A percentile compares a stretch with the other conserved stretches of the same genome.
Conservation (phyloP, 768 basidiomycete genomes). For the Pulveroboletus ravenelii region DNA sequence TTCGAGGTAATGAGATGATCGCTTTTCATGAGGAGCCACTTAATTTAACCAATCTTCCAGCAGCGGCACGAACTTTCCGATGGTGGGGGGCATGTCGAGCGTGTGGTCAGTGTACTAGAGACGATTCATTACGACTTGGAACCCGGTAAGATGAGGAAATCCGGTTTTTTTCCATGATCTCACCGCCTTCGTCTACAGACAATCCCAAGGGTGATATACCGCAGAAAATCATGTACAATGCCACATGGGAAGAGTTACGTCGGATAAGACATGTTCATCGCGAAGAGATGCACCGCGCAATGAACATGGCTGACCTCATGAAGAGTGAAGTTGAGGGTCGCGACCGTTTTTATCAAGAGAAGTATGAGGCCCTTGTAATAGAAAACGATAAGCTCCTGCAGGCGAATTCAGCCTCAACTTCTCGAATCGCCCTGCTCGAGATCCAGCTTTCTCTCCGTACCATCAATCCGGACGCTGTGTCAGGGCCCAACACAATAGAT, state of each 20-base stretch:
- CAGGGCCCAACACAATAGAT: background rate
- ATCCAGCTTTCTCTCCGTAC: background rate
- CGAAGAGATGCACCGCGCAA: constrained; percentile 2
- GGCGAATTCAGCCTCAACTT: background rate
- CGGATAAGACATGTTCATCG: background rate
- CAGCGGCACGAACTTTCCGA: background rate
- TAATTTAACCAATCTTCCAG: background rate
- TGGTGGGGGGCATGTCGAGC: background rate
- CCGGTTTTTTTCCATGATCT: no score
- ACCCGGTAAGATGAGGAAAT: background rate
- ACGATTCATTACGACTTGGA: background rate
- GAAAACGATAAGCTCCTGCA: background rate
- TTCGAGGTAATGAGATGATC: background rate
- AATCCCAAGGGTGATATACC: no score
- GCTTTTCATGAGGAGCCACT: background rate
- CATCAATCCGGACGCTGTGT: no score
- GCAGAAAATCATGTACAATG: no score
- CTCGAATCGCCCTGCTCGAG: constrained; percentile 1
- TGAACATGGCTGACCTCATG: background rate
- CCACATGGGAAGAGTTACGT: background rate
- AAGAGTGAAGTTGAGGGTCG: background rate
- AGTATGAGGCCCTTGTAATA: background rate
- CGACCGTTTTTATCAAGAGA: background rate
- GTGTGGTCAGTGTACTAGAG: background rate
- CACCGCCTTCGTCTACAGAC: no score